Conservation (phyloP, 1,284 basidiomycete genomes). For the Trichosporon coremiiforme region DNA sequence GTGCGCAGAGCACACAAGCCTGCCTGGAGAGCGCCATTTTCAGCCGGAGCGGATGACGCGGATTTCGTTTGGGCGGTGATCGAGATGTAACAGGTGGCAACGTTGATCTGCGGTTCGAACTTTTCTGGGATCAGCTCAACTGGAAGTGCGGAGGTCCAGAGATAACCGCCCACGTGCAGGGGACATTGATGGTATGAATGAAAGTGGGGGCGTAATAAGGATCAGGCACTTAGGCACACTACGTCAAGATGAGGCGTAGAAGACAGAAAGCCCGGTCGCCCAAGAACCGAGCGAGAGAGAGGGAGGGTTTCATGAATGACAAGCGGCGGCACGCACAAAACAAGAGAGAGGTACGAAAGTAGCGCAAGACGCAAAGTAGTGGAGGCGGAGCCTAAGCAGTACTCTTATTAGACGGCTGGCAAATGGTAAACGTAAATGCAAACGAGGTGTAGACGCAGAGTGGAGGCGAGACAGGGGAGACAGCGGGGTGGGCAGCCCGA, state of each 20-base stretch:
- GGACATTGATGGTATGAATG: background rate
- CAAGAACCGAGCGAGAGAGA: background rate
- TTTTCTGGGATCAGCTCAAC: too few relatives aligned
- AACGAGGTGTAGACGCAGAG: background rate
- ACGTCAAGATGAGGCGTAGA: background rate
- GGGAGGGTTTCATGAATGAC: background rate
- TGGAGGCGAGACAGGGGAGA: background rate
- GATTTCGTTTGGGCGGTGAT: too few relatives aligned
- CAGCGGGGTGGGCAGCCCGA: background rate
- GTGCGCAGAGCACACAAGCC: background rate
- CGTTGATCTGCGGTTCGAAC: too few relatives aligned
- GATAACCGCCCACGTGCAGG: background rate
- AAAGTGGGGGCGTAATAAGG: background rate
- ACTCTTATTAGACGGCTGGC: background rate
- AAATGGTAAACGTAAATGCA: conserved; percentile 11
- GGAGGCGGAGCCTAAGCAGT: background rate
- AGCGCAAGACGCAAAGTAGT: background rate
- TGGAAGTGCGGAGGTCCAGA: background rate
- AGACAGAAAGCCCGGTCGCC: background rate
- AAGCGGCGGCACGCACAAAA: background rate
- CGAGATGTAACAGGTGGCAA: too few relatives aligned
- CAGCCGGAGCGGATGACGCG: too few relatives aligned
- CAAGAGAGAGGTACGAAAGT: background rate
- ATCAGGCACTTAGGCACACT: background rate
- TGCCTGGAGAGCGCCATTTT: conserved; percentile 10